Percentiles rank a stretch among this genome's conserved stretches.
Evolutionary conservation across 805 yeast genomes (phyloP).

Genomic region (Barnettozyma californica): DNA sequence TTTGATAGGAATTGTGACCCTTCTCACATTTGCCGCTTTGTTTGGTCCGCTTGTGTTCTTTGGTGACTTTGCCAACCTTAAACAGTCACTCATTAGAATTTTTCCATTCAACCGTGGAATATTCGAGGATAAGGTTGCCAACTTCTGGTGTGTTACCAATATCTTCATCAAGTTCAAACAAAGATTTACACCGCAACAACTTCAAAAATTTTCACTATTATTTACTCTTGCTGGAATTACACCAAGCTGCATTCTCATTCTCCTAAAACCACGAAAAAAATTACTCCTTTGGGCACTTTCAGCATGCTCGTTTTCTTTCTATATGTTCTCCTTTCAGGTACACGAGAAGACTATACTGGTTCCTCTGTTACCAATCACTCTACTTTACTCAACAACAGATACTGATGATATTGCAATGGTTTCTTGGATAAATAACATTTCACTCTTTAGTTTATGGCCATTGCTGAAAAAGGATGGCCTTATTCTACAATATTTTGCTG

Average conservation of each 20-base stretch:
- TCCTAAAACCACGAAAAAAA: conserved; percentile 46
- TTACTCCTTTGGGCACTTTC: conserved; percentile 69
- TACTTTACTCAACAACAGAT: conserved; percentile 50
- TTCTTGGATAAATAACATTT: conserved; percentile 83
- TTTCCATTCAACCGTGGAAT: conserved; percentile 93
- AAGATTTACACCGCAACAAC: conserved; percentile 46
- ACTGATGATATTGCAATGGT: conserved; percentile 63
- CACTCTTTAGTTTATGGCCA: conserved; percentile 86
- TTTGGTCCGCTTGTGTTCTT: conserved; percentile 56
- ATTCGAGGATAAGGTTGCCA: conserved; percentile 96
- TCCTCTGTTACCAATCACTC: conserved; percentile 80
- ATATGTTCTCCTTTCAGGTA: conserved; percentile 87
- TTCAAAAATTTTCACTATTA: conserved; percentile 53
- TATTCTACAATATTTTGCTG: conserved; percentile 61
- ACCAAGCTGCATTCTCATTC: conserved; percentile 50
- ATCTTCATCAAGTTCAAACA: conserved; percentile 64
- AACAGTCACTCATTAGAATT: conserved; percentile 61
- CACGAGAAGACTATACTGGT: conserved; percentile 90
- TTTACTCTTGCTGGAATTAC: conserved; percentile 48
- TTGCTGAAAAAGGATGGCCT: conserved; percentile 72
- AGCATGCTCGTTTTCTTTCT: conserved; percentile 83
- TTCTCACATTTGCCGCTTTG: conserved; percentile 43
- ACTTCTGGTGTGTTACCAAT: conserved; percentile 95
- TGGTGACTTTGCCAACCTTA: conserved; percentile 34
- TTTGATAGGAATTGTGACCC: conserved; percentile 59